Percentiles rank a stretch among this genome's conserved stretches.
These are phyloP conservation scores for Elymus sibiricus DNA, from an alignment of 176 grass and related monocot genomes.

Conservation along the genomic window DNA sequence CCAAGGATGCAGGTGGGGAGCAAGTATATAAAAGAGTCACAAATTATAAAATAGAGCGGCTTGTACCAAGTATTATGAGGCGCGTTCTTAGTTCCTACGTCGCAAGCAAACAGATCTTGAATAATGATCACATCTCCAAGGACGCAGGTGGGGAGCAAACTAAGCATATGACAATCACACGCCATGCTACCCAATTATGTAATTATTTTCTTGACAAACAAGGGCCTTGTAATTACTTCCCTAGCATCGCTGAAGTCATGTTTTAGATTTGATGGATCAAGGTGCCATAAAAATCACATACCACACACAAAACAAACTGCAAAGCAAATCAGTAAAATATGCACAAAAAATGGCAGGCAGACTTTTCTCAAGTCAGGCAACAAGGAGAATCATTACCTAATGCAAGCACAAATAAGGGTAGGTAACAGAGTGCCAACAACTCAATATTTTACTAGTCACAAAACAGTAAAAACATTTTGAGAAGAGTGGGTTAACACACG, in stretches of 20 bases:
- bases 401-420: neutral
- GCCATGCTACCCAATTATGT: conserved; percentile 47
- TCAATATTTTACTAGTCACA: neutral
- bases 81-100: too few species aligned
- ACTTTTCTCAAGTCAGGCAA: neutral
- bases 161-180: conserved; percentile 53
- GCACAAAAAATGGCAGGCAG: neutral
- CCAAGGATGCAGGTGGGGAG: conserved; percentile 60
- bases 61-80: neutral
- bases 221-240: conserved; percentile 58
- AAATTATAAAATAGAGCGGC: neutral
- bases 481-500: neutral
- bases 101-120: conserved; percentile 66
- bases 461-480: neutral
- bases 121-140: conserved; percentile 52
- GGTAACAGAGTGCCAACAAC: neutral
- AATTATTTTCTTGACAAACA: conserved; percentile 66
- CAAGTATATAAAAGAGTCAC: too few species aligned
- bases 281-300: conserved; percentile 66
- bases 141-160: conserved; percentile 61
- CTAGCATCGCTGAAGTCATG: conserved; percentile 60
- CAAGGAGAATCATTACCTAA: neutral
- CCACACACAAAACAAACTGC: conserved; percentile 7
- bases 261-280: conserved; percentile 66
- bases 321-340: conserved; percentile 4